Evolutionary conservation across 2,329 filamentous ascomycete species (phyloP).

Genomic region (Penicillium italicum): DNA sequence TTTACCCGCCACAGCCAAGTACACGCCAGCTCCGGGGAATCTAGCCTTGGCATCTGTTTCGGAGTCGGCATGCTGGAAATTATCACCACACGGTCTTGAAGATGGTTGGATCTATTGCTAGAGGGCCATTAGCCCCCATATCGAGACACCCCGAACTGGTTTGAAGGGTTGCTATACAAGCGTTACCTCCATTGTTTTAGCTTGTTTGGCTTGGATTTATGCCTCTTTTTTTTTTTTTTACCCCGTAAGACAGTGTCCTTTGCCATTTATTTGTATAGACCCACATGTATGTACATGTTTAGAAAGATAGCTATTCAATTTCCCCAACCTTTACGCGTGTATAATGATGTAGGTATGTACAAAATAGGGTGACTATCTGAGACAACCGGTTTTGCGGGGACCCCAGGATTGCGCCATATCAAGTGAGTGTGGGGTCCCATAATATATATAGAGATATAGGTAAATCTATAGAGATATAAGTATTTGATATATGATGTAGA

Average conservation of each 20-base stretch:
- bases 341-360: no score
- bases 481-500: not conserved
- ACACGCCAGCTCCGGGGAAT: not conserved
- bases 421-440: not conserved
- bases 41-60: not conserved
- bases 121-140: not conserved
- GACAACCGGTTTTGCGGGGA: constrained; percentile 5
- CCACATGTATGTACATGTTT: not conserved
- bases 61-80: not conserved
- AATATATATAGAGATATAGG: not conserved
- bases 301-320: not conserved
- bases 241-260: not conserved
- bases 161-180: not conserved
- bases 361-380: no score
- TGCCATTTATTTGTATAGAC: not conserved
- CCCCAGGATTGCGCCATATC: constrained; percentile 6
- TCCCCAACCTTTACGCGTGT: no score
- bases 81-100: not conserved
- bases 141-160: not conserved
- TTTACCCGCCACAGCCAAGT: not conserved
- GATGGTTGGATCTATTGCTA: not conserved
- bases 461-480: not conserved
- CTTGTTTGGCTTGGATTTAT: not conserved
- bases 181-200: not conserved
- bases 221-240: not conserved